Evolutionary conservation across 805 yeast species (phyloP).

Genomic region (Nakazawaea wickerhamii): DNA sequence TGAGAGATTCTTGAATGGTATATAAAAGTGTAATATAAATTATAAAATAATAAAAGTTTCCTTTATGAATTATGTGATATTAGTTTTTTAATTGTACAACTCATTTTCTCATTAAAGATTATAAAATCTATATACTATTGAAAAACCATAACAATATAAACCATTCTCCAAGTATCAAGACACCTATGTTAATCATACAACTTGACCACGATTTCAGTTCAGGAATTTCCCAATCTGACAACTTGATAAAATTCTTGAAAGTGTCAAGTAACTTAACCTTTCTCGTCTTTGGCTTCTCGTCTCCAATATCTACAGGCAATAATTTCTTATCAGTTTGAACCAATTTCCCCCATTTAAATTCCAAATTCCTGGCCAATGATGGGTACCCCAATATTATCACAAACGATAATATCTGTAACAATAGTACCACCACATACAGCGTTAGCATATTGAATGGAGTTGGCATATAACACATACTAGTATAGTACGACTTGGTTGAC

Average conservation of each 20-base stretch:
- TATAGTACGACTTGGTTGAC: conserved; percentile 13
- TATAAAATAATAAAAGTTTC: not conserved
- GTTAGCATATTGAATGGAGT: conserved; percentile 8
- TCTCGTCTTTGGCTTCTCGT: conserved; percentile 3
- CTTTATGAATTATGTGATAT: too few relatives aligned
- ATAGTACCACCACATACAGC: conserved; percentile 8
- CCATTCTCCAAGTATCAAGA: not conserved
- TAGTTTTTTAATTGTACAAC: too few relatives aligned
- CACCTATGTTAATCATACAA: not conserved
- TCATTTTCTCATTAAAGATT: not conserved
- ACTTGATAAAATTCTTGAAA: not conserved
- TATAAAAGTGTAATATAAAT: conserved; percentile 16
- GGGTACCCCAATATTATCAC: conserved; percentile 8
- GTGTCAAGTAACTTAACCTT: not conserved
- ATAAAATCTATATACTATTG: conserved; percentile 2
- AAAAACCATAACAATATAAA: conserved; percentile 2
- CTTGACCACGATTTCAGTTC: not conserved
- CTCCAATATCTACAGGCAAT: not conserved
- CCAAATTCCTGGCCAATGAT: not conserved
- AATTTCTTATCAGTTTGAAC: not conserved
- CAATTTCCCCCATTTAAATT: not conserved
- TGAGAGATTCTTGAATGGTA: conserved; percentile 33
- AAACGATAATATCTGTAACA: conserved; percentile 12
- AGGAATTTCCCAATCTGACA: conserved; percentile 11
- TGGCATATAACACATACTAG: conserved; percentile 9